Conservation (phyloP, 2,329 filamentous ascomycete species). For the Ophiostoma piceae region DNA sequence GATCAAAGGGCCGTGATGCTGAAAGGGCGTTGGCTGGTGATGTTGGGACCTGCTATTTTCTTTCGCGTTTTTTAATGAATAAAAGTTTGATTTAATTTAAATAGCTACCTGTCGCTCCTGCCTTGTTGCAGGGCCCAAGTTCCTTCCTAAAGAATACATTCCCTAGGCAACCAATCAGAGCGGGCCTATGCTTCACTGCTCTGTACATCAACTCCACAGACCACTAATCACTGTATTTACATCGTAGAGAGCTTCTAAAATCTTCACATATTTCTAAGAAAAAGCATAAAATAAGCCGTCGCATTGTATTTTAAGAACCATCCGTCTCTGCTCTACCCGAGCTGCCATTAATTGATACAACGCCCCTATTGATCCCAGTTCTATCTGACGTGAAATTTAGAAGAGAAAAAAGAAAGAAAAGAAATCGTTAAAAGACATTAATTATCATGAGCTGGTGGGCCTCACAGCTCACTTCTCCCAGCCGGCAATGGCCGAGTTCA, state of each 20-base stretch:
- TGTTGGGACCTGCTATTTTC: slow-evolving; percentile 18
- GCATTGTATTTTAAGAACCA: slow-evolving; percentile 3
- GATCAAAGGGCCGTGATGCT: slow-evolving; percentile 8
- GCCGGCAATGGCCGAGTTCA: slow-evolving; percentile 57
- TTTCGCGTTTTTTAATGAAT: slow-evolving; percentile 23
- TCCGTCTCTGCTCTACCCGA: neutral
- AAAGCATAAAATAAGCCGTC: neutral
- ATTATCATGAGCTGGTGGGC: neutral
- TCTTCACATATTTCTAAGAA: neutral
- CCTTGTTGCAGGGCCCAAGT: neutral
- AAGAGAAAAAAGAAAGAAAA: neutral
- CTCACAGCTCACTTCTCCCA: slow-evolving; percentile 30
- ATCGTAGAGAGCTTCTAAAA: neutral
- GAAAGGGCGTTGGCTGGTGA: slow-evolving; percentile 9
- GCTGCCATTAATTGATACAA: slow-evolving; percentile 5
- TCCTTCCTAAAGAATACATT: neutral
- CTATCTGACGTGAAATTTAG: neutral
- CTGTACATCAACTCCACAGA: neutral
- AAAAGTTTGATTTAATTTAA: slow-evolving; percentile 21
- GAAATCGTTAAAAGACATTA: slow-evolving; percentile 4
- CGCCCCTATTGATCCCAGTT: neutral
- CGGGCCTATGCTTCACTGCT: neutral
- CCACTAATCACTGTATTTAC: neutral
- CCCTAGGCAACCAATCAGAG: neutral
- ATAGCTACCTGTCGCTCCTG: neutral